Conservation (phyloP, 2,329 filamentous ascomycete genomes). For the Ceratocystis cubensis region DNA sequence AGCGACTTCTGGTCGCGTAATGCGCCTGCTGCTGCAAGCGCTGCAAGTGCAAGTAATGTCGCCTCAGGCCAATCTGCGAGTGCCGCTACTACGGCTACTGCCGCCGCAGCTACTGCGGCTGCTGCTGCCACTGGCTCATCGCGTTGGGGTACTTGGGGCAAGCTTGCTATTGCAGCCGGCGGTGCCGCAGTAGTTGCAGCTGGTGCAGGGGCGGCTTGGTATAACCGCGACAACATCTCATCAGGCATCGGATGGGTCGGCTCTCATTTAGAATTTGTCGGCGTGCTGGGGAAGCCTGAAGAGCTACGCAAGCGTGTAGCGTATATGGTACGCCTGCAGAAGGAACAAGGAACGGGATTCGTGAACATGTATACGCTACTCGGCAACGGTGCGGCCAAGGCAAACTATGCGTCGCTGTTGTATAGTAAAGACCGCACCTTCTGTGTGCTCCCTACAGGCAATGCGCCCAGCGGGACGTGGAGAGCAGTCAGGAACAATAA, state of each 20-base stretch:
- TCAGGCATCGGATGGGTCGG: constrained; percentile 70
- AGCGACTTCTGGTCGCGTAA: constrained; percentile 50
- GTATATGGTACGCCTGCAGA: constrained; percentile 51
- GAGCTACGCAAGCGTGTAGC: constrained; percentile 64
- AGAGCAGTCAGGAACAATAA: constrained; percentile 63
- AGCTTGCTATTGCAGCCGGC: constrained; percentile 73
- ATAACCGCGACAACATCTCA: constrained; percentile 67
- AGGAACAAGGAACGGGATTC: constrained; percentile 60
- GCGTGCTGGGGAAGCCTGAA: constrained; percentile 71
- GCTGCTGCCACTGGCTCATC: constrained; percentile 25
- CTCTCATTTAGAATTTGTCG: constrained; percentile 87
- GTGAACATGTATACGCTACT: constrained; percentile 80
- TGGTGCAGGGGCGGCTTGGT: constrained; percentile 72
- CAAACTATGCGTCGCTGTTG: constrained; percentile 15
- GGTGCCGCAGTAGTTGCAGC: constrained; percentile 72
- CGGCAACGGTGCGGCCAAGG: constrained; percentile 49
- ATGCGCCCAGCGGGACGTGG: constrained; percentile 44
- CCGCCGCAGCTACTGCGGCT: constrained; percentile 27
- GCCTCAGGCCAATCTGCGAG: not conserved
- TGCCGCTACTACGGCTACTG: constrained; percentile 19
- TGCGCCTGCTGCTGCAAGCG: constrained; percentile 28
- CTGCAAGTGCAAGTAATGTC: constrained; percentile 26
- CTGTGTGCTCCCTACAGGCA: constrained; percentile 61
- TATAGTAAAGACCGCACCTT: constrained; percentile 54
- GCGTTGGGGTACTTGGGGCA: constrained; percentile 70